Evolutionary conservation across 1,284 basidiomycete genomes (phyloP).

Genomic region (Mycena citricolor): DNA sequence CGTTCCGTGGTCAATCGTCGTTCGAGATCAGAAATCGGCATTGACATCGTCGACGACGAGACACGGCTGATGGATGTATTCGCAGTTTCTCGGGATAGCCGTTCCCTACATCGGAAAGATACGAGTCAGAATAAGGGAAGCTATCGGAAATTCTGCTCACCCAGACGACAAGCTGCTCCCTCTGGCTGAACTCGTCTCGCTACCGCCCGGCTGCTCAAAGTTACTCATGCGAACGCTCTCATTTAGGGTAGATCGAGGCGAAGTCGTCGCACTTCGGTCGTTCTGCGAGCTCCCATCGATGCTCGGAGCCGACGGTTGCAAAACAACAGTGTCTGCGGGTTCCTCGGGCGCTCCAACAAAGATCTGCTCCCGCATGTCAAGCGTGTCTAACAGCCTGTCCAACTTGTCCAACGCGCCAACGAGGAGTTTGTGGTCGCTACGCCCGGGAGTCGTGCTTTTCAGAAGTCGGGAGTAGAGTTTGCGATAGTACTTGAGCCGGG

Average conservation of each 20-base stretch:
- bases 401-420: constrained; percentile 81
- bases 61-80: constrained; percentile 52
- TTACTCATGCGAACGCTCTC: constrained; percentile 25
- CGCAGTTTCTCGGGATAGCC: constrained; percentile 59
- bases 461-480: constrained; percentile 87
- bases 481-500: constrained; percentile 88
- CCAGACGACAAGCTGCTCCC: constrained; percentile 54
- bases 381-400: constrained; percentile 67
- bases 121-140: constrained; percentile 4
- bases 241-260: constrained; percentile 16
- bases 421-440: constrained; percentile 85
- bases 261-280: constrained; percentile 38
- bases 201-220: constrained; percentile 35
- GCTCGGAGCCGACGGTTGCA: constrained; percentile 35
- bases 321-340: constrained; percentile 21
- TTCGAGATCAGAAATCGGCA: constrained; percentile 79
- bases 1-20: constrained; percentile 74
- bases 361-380: constrained; percentile 59
- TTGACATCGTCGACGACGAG: constrained; percentile 49
- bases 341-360: constrained; percentile 38
- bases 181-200: constrained; percentile 48
- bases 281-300: constrained; percentile 57
- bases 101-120: constrained; percentile 39
- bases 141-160: constrained; percentile 44
- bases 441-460: constrained; percentile 85